Conservation (phyloP, 192 early-diverging fungal species). For the Mortierella hygrophila region DNA sequence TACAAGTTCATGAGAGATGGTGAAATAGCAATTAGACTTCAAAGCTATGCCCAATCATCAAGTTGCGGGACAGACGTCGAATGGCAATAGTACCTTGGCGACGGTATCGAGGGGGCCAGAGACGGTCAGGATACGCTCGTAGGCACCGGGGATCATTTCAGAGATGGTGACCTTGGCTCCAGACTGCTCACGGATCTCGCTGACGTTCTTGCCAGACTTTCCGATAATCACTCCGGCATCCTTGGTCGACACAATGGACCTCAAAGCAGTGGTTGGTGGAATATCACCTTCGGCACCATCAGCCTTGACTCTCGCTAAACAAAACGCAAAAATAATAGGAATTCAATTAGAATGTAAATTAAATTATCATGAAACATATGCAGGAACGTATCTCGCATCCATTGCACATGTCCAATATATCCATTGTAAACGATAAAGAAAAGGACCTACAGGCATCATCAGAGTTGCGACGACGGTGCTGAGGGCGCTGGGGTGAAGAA, state of each 20-base stretch:
- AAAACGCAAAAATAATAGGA: background rate
- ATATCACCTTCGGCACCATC: constrained; percentile 50
- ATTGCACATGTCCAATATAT: background rate
- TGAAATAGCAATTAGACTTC: background rate
- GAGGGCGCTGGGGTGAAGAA: constrained; percentile 54
- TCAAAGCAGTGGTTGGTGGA: constrained; percentile 61
- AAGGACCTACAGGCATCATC: constrained; percentile 47
- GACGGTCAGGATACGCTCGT: constrained; percentile 79
- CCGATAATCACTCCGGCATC: constrained; percentile 92
- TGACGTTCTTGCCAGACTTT: constrained; percentile 91
- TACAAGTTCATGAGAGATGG: constrained; percentile 19
- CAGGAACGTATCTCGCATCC: too few species aligned
- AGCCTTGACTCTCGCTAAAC: constrained; percentile 26
- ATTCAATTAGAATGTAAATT: background rate
- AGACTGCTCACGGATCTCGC: constrained; percentile 86
- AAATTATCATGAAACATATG: background rate
- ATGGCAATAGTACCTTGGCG: constrained; percentile 65
- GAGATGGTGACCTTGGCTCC: constrained; percentile 93
- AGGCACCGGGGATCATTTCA: constrained; percentile 84
- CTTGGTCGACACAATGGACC: constrained; percentile 75
- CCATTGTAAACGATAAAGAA: background rate
- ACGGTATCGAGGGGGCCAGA: constrained; percentile 77
- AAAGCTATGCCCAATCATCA: background rate
- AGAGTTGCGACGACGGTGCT: constrained; percentile 55
- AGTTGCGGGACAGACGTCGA: background rate